phyloP scores from a whole-genome alignment of 2,329 filamentous ascomycete species.

The Aspergillus arachidicola region DNA sequence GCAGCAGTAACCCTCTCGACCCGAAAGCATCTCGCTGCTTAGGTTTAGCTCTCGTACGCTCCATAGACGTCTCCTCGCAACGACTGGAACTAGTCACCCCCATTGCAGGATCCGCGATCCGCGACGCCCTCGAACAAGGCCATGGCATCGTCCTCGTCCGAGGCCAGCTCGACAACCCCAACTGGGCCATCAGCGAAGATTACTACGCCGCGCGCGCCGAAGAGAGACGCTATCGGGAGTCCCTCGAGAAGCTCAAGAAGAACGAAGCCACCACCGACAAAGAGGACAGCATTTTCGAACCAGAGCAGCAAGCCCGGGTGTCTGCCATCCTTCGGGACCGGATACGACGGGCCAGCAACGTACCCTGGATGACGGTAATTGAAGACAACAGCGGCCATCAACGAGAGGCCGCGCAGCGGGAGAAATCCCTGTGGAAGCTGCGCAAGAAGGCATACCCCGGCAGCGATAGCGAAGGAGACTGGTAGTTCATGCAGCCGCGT shows the following conservation, averaged over 20 bases:
- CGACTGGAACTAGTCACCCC: conserved; percentile 55
- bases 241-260: conserved; percentile 26
- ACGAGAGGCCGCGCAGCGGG: conserved; percentile 29
- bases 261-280: conserved; percentile 8
- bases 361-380: conserved; percentile 46
- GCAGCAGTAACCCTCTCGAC: conserved; percentile 47
- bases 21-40: conserved; percentile 52
- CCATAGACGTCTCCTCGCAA: conserved; percentile 41
- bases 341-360: conserved; percentile 38
- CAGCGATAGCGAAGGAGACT: conserved; percentile 42
- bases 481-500: conserved; percentile 17
- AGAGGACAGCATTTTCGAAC: neutral
- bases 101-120: conserved; percentile 35
- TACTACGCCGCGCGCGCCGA: conserved; percentile 43
- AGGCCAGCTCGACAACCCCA: conserved; percentile 48
- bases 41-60: conserved; percentile 53
- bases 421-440: conserved; percentile 42
- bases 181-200: conserved; percentile 49
- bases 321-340: conserved; percentile 36
- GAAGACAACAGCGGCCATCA: conserved; percentile 36
- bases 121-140: conserved; percentile 35
- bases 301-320: conserved; percentile 21
- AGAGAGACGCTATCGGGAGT: conserved; percentile 34
- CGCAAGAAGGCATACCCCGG: conserved; percentile 42
- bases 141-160: conserved; percentile 52